Percentiles rank a stretch among this genome's conserved stretches.
phyloP scores from a whole-genome alignment of 352 stramenopile genomes.

The Globisporangium iwayamae region DNA sequence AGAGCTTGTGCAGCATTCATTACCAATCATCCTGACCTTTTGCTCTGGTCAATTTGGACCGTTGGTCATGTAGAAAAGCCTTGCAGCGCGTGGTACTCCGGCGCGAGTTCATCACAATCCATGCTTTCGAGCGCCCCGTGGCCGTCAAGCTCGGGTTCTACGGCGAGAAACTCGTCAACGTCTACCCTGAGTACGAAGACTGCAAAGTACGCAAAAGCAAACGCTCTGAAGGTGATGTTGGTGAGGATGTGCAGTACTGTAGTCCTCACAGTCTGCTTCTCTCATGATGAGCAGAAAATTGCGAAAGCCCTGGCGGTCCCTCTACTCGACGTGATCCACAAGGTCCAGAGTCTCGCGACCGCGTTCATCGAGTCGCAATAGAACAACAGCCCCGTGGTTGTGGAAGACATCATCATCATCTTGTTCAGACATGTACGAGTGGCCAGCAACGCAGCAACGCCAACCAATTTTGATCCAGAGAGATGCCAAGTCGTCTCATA shows the following conservation, averaged over 20 bases:
- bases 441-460: background rate
- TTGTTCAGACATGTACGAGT: background rate
- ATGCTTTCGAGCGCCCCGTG: conserved; percentile 40
- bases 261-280: background rate
- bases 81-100: conserved; percentile 57
- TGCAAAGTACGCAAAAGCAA: conserved; percentile 48
- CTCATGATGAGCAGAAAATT: conserved; percentile 29
- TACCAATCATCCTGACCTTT: background rate
- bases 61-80: conserved; percentile 28
- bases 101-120: conserved; percentile 46
- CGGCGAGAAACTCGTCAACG: conserved; percentile 50
- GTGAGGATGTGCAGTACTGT: background rate
- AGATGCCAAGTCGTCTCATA: background rate
- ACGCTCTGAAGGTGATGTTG: background rate
- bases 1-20: too few relatives aligned
- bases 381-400: background rate
- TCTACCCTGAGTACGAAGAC: conserved; percentile 81
- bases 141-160: conserved; percentile 62
- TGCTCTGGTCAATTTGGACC: background rate
- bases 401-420: background rate
- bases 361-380: conserved; percentile 12
- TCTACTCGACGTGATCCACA: conserved; percentile 54
- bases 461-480: background rate
- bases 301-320: conserved; percentile 34
- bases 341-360: conserved; percentile 40